These are phyloP conservation scores for Globisporangium alternatum DNA, from an alignment of 352 stramenopile genomes.

Conservation along the genomic window DNA sequence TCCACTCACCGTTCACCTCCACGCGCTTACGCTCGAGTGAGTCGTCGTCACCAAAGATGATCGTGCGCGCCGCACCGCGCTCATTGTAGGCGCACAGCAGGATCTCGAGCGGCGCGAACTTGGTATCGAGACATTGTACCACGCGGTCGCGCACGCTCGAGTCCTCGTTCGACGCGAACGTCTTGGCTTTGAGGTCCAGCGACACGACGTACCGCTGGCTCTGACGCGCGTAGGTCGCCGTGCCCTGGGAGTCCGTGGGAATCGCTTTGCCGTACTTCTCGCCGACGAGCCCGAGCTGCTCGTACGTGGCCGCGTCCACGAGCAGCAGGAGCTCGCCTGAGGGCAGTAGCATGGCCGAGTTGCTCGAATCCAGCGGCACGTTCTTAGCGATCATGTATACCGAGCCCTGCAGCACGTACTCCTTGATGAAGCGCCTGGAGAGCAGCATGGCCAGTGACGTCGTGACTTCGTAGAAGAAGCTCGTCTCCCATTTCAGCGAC, in stretches of 20 bases:
- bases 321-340: slow-evolving; percentile 68
- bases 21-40: slow-evolving; percentile 53
- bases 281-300: slow-evolving; percentile 67
- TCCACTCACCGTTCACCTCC: slow-evolving; percentile 51
- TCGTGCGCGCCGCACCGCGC: slow-evolving; percentile 51
- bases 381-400: slow-evolving; percentile 83
- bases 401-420: slow-evolving; percentile 49
- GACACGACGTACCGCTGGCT: slow-evolving; percentile 58
- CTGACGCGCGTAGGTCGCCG: slow-evolving; percentile 22
- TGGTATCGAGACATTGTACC: slow-evolving; percentile 37
- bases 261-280: slow-evolving; percentile 49
- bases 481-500: slow-evolving; percentile 68
- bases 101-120: slow-evolving; percentile 63
- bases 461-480: slow-evolving; percentile 81
- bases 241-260: slow-evolving; percentile 16
- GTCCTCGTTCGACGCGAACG: slow-evolving; percentile 24
- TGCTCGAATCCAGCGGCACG: slow-evolving; percentile 51
- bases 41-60: slow-evolving; percentile 73
- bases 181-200: slow-evolving; percentile 53
- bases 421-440: slow-evolving; percentile 48
- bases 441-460: slow-evolving; percentile 53
- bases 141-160: slow-evolving; percentile 35
- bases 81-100: slow-evolving; percentile 73
- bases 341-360: slow-evolving; percentile 64
- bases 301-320: slow-evolving; percentile 62